Base-by-base conservation (phyloP, 2,329 filamentous ascomycete genomes). In the Penicillium rolfsii region DNA sequence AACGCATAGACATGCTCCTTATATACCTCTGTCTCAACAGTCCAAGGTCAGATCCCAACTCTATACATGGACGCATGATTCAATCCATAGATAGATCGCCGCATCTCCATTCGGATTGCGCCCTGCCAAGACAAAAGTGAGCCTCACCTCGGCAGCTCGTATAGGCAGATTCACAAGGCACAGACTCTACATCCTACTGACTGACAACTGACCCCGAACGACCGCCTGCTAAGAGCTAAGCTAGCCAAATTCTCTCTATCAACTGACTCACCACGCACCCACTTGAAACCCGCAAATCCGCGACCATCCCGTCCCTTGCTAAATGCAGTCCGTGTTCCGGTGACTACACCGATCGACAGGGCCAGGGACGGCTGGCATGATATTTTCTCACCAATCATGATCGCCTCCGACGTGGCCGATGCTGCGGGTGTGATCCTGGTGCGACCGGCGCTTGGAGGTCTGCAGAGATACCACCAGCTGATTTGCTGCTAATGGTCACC, bases 261-360 rank as follows among this genome's bases (percentile, higher is more conserved):
- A 41, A 46, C 24, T 26, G 26, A 46, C 43, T 46, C 43, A 46
- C 43, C 40, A 22, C 22, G 28, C 43, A 16, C 26, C 12, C 3
- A 19, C 12, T 16, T 5, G 49, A 56, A 58, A 33, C 9, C 30
- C 30, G 30, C 30, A 5, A 11, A 11, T 59, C 48, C 52, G 43
- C 30, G 48, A 57, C 50, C 55, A 50, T 43, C n/a, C 26, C 52
- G 56, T 49, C 35, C 45, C 19, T 53, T 57, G 50, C 61, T 60
- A 43, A 55, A 60, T 59, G 58, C 48, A 67, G 62, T 59, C 61
- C 50, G 59, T 62, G 64, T 60, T 56, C 63, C 64, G 61, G 57
- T 45, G 48, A 36, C 54, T 36, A 36, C 41, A 57, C 49, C 36
- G 64, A 64, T 67, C 58, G 57, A 59, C 58, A 63, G 61, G 60